Evolutionary conservation across 1,284 basidiomycete species (phyloP).

Genomic region (Cryptococcus floricola): DNA sequence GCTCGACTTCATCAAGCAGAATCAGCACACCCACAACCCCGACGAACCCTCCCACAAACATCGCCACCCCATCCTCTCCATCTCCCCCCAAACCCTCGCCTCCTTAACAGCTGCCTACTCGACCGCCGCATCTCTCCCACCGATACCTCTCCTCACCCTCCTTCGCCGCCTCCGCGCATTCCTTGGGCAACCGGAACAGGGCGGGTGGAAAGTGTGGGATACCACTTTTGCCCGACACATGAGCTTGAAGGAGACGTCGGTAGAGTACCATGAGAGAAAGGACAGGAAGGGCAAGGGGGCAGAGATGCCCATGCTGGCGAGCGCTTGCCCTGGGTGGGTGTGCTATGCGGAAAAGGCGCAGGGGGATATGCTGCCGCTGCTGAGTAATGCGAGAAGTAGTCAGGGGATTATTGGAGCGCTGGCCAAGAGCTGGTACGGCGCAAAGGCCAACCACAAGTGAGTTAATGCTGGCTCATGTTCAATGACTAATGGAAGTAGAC

Average conservation of each 20-base stretch:
- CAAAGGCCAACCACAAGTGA: conserved; percentile 62
- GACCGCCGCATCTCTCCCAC: conserved; percentile 33
- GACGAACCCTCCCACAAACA: conserved; percentile 15
- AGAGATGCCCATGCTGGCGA: conserved; percentile 81
- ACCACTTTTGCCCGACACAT: conserved; percentile 92
- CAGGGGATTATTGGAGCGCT: conserved; percentile 92
- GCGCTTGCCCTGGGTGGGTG: conserved; percentile 97
- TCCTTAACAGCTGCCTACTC: conserved; percentile 74
- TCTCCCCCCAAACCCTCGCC: conserved; percentile 88
- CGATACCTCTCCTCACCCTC: conserved; percentile 57
- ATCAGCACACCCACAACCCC: conserved; percentile 38
- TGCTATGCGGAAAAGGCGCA: conserved; percentile 99
- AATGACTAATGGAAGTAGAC: conserved; percentile 51
- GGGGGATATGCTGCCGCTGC: conserved; percentile 85
- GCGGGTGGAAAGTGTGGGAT: conserved; percentile 67
- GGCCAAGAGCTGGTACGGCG: conserved; percentile 78
- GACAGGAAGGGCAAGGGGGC: conserved; percentile 32
- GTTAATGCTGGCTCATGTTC: conserved; percentile 34
- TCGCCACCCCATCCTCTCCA: conserved; percentile 71
- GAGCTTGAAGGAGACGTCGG: conserved; percentile 72
- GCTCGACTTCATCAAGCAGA: conserved; percentile 62
- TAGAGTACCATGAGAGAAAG: conserved; percentile 73
- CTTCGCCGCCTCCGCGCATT: conserved; percentile 67
- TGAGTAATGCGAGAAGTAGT: conserved; percentile 82
- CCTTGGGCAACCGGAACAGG: conserved; percentile 30